A percentile compares a stretch with the other conserved stretches of the same genome.
Conservation (phyloP, 331 rosid species). For the Telfairia occidentalis region DNA sequence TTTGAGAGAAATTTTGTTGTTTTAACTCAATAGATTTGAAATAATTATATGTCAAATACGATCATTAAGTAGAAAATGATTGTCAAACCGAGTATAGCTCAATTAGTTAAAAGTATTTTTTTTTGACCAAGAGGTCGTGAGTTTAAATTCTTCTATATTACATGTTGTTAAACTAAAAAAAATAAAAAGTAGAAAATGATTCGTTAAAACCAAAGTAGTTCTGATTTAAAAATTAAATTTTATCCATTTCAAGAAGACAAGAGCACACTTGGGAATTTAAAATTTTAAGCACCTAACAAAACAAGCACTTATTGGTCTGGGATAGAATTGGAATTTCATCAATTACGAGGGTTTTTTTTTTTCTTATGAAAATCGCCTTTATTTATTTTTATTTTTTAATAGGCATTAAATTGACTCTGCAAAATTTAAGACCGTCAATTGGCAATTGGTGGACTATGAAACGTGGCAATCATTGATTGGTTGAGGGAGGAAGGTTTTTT, state of each 20-base stretch:
- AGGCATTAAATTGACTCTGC: background rate
- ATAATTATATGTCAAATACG: background rate
- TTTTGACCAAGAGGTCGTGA: too few relatives aligned
- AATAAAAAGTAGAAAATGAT: too few relatives aligned
- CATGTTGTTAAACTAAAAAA: too few relatives aligned
- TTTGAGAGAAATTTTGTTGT: background rate
- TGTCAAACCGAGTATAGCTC: too few relatives aligned
- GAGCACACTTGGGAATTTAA: background rate
- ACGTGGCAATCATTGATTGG: background rate
- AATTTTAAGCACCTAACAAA: background rate
- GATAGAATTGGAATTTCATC: background rate
- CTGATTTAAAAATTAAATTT: background rate
- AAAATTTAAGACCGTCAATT: background rate
- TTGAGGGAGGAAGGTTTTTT: background rate
- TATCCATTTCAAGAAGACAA: background rate
- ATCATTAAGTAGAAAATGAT: background rate
- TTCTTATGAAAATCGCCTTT: background rate
- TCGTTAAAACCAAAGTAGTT: background rate
- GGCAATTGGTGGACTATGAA: background rate
- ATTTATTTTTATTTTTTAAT: background rate
- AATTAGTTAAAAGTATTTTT: too few relatives aligned
- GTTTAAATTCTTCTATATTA: too few relatives aligned
- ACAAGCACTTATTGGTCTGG: background rate
- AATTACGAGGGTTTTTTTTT: background rate
- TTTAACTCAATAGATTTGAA: background rate